Evolutionary conservation across 106 monocot genomes (phyloP).

Genomic region (Phalaenopsis aphrodite): DNA sequence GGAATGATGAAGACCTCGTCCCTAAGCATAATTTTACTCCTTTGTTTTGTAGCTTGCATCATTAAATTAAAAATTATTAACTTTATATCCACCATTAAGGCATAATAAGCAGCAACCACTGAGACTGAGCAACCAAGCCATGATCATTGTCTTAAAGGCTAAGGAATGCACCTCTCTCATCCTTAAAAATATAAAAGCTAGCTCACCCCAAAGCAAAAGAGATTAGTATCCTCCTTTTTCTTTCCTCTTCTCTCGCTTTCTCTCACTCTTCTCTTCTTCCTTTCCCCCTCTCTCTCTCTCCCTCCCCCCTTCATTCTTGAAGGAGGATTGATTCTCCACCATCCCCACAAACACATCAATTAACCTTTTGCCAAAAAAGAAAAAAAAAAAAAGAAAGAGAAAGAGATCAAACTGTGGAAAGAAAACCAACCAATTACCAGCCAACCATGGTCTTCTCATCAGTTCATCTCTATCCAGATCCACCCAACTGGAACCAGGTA

Average conservation of each 20-base stretch:
- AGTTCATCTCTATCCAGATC: slow-evolving; percentile 52
- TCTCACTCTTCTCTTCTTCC: slow-evolving; percentile 12
- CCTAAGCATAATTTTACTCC: not conserved
- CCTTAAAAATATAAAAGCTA: slow-evolving; percentile 19
- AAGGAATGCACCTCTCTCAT: slow-evolving; percentile 16
- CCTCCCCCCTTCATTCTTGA: slow-evolving; percentile 20
- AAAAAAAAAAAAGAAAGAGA: not conserved
- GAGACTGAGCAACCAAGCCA: not conserved
- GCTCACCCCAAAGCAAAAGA: slow-evolving; percentile 15
- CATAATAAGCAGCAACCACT: not conserved
- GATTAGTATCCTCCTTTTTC: slow-evolving; percentile 16
- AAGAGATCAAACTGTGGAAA: slow-evolving; percentile 5
- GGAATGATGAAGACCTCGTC: not conserved
- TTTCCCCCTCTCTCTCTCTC: slow-evolving; percentile 18
- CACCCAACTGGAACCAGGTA: slow-evolving; percentile 68
- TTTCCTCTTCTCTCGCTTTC: slow-evolving; percentile 9
- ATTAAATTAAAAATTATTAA: not conserved
- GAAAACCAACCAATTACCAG: not conserved
- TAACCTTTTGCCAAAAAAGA: slow-evolving; percentile 28
- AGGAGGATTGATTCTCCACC: slow-evolving; percentile 46
- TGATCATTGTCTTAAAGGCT: slow-evolving; percentile 29
- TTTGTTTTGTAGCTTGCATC: not conserved
- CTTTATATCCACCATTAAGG: not conserved
- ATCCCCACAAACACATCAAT: slow-evolving; percentile 14
- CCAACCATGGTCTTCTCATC: slow-evolving; percentile 58